A percentile compares a stretch with the other conserved stretches of the same genome.
phyloP scores from a whole-genome alignment of 2,329 filamentous ascomycete species.

The Plenodomus lindquistii region DNA sequence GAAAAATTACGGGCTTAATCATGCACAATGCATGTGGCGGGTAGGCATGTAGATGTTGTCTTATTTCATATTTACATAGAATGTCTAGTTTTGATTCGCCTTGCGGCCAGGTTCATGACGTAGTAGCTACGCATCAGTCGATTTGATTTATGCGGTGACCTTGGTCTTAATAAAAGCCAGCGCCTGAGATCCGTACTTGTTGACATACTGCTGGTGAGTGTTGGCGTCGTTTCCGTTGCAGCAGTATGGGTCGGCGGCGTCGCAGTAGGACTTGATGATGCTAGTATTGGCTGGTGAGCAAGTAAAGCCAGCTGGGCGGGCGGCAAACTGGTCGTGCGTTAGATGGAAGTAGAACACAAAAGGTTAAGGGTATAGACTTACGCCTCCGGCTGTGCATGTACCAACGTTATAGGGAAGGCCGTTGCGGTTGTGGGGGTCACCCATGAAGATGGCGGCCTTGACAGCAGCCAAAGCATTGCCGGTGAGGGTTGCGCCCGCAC shows the following conservation, averaged over 20 bases:
- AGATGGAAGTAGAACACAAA: neutral
- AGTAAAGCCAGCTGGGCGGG: constrained; percentile 60
- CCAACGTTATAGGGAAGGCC: constrained; percentile 65
- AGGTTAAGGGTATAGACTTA: constrained; percentile 46
- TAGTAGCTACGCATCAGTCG: neutral
- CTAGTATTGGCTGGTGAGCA: constrained; percentile 56
- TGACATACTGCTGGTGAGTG: constrained; percentile 65
- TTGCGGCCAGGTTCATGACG: neutral
- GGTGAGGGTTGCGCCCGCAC: constrained; percentile 53
- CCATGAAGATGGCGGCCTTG: constrained; percentile 68
- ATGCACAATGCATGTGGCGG: neutral
- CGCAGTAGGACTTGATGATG: constrained; percentile 68
- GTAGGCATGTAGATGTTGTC: neutral
- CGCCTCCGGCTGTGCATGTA: constrained; percentile 61
- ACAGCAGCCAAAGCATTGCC: constrained; percentile 58
- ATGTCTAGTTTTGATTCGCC: neutral
- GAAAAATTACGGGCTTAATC: too few species aligned
- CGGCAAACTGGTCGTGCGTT: constrained; percentile 58
- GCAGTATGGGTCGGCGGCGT: constrained; percentile 67
- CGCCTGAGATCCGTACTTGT: constrained; percentile 63
- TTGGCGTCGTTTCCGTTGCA: constrained; percentile 65
- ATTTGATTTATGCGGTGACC: constrained; percentile 41
- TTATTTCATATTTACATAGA: neutral
- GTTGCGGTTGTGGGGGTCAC: constrained; percentile 61
- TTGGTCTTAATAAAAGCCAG: constrained; percentile 63